These are phyloP conservation scores for Trichoderma atroviride DNA, from an alignment of 2,329 filamentous ascomycete genomes.

Conservation along the genomic window DNA sequence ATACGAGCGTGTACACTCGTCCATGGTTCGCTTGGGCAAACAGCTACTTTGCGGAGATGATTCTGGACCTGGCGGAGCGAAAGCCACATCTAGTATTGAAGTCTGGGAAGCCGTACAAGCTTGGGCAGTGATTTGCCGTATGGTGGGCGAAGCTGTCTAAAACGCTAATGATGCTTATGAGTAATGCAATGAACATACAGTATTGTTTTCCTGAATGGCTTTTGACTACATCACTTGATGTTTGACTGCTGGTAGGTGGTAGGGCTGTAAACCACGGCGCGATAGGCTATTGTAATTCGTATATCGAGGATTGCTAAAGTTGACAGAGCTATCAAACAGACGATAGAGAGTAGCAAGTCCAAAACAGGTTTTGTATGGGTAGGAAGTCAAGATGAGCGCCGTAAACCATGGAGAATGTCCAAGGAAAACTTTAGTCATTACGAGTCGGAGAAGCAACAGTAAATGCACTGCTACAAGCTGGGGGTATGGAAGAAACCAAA, in stretches of 20 bases:
- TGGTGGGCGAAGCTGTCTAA: background rate
- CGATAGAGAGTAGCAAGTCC: no score
- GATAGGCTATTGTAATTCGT: no score
- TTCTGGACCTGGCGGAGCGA: constrained; percentile 74
- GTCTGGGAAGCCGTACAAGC: constrained; percentile 25
- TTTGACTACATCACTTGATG: no score
- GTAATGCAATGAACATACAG: background rate
- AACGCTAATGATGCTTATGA: background rate
- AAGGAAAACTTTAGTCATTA: no score
- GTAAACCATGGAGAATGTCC: no score
- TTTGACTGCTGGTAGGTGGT: no score
- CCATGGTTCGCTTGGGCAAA: constrained; percentile 52
- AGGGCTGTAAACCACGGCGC: no score
- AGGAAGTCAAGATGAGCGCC: no score
- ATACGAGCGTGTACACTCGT: constrained; percentile 45
- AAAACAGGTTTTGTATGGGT: no score
- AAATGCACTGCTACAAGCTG: background rate
- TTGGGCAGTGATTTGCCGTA: constrained; percentile 14
- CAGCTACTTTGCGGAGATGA: constrained; percentile 47
- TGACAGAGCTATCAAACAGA: no score
- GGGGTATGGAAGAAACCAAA: background rate
- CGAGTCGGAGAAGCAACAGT: background rate
- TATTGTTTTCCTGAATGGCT: background rate
- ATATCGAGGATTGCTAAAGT: no score
- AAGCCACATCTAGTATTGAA: constrained; percentile 72